phyloP scores from a whole-genome alignment of 768 basidiomycete genomes.

The Mycena amicta region DNA sequence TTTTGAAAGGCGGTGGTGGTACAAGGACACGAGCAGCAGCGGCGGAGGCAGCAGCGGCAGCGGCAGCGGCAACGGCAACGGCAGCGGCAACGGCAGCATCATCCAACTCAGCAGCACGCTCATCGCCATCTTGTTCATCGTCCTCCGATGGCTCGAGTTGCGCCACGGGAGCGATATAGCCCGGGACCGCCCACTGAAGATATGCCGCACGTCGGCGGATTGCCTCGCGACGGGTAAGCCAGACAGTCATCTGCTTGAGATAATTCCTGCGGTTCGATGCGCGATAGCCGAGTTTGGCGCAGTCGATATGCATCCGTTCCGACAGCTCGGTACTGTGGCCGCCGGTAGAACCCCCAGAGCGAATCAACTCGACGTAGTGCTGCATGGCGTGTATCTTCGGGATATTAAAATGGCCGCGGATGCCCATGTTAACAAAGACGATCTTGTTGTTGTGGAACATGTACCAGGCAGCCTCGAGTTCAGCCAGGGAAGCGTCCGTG shows the following conservation, averaged over 20 bases:
- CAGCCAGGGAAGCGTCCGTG: background rate
- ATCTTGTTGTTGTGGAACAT: constrained; percentile 6
- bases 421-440: constrained; percentile 18
- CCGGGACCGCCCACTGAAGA: background rate
- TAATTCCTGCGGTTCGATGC: constrained; percentile 27
- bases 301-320: background rate
- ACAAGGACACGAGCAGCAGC: too few species aligned
- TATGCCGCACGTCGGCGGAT: background rate
- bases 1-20: background rate
- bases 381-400: too few species aligned
- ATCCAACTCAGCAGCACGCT: too few species aligned
- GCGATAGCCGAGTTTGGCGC: constrained; percentile 9
- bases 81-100: too few species aligned
- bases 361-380: too few species aligned
- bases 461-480: background rate
- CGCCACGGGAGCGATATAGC: too few species aligned
- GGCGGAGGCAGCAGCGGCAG: too few species aligned
- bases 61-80: too few species aligned
- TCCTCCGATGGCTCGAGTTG: too few species aligned
- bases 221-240: background rate
- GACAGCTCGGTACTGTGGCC: background rate
- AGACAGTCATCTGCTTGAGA: background rate
- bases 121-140: too few species aligned
- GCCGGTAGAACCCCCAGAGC: constrained; percentile 21
- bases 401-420: constrained; percentile 20